Base-by-base conservation (phyloP, 2,329 filamentous ascomycete species). In the Cryphonectria radicalis region DNA sequence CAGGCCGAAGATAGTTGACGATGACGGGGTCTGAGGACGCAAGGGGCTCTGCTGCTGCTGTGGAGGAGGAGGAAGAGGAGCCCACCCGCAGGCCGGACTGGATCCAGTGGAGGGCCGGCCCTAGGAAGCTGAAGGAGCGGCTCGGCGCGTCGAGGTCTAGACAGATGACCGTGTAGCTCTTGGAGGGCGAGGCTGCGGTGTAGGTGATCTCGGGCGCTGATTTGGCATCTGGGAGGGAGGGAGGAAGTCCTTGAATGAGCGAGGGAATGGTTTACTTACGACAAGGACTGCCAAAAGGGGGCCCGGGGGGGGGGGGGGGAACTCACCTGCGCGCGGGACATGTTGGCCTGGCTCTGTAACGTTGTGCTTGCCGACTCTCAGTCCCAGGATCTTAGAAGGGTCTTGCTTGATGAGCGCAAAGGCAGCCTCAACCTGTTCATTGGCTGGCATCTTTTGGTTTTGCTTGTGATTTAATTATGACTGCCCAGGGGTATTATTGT, bases 111-210 rank as follows among this genome's bases (percentile, higher is more conserved):
- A 86, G 75, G 43, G 85, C 79, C 1, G 85, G 85, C 6, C 83
- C 80, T 0, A 86, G 76, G 40, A 83, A 72, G 37, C 75, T 74
- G 66, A 82, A 80, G 17, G 80, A 82, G 0, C 79, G 80, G 73
- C 82, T 83, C 0, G 85, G 85, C 0, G 85, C 81, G 77, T 87
- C 85, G 22, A 85, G 78, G 73, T 87, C 85, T 40, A 87, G 74
- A 63, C 76, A 77, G 35, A 85, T 75, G 70, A 83, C 74, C 35
- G 86, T 70, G 76, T 84, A 86, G 37, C 75, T 79, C n/a, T 53
- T 67, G 62, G 59, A 46, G 3, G 22, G 28, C 17, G 59, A 66
- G 32, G 70, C 53, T 17, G 37, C 13, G 50, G 13, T 7, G 32
- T 72, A 57, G 63, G 62, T 71, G 25, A 73, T 32, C 25, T 66